phyloP scores from a whole-genome alignment of 345 rosid genomes.

The Turritis glabra region DNA sequence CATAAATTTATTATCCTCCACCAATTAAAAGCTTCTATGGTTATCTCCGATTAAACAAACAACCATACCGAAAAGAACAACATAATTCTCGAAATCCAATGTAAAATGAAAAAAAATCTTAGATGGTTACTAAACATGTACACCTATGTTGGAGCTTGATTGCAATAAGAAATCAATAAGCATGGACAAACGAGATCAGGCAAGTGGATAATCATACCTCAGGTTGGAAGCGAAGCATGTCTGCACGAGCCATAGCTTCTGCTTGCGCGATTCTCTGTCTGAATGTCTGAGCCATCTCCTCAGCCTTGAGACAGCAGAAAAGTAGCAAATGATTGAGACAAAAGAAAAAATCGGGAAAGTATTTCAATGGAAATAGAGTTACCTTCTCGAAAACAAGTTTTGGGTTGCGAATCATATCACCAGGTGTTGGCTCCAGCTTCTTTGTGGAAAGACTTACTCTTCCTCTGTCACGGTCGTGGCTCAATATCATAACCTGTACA shows the following conservation, averaged over 20 bases:
- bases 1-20: constrained; percentile 2
- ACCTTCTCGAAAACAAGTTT: constrained; percentile 99
- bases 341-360: not conserved
- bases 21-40: not conserved
- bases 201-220: constrained; percentile 52
- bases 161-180: not conserved
- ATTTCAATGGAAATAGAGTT: constrained; percentile 1
- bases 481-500: constrained; percentile 85
- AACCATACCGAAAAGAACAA: not conserved
- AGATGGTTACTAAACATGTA: not conserved
- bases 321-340: not conserved
- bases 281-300: constrained; percentile 99
- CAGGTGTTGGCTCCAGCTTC: constrained; percentile 97
- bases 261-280: constrained; percentile 98
- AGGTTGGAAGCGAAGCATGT: constrained; percentile 97
- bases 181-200: not conserved
- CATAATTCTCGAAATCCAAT: not conserved
- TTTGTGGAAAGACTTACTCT: constrained; percentile 97
- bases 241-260: constrained; percentile 99
- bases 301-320: constrained; percentile 58
- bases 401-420: constrained; percentile 98
- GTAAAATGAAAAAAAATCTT: not conserved
- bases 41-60: not conserved
- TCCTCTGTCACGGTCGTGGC: constrained; percentile 98
- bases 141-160: not conserved